These are phyloP conservation scores for Solanum hybrid DNA, from an alignment of 305 asterid species.

Conservation along the genomic window DNA sequence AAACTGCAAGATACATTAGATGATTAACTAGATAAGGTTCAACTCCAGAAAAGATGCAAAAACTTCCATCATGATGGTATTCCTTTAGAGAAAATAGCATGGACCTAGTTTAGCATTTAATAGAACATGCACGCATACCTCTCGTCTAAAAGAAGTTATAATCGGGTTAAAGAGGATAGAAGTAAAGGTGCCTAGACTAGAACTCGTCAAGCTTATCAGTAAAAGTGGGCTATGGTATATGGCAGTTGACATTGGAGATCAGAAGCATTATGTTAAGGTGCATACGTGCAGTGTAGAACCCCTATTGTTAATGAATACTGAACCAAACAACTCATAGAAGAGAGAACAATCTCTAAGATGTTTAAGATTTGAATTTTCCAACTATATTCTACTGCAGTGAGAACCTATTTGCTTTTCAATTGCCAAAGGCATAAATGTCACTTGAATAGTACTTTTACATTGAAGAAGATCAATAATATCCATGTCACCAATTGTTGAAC, in stretches of 20 bases:
- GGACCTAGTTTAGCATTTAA: not conserved
- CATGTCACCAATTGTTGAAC: not conserved
- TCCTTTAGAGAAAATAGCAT: not conserved
- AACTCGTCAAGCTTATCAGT: not conserved
- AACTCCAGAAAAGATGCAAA: not conserved
- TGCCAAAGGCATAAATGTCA: not conserved
- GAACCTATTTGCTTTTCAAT: not conserved
- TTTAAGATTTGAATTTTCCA: not conserved
- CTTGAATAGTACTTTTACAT: not conserved
- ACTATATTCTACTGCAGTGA: not conserved
- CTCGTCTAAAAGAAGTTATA: not conserved
- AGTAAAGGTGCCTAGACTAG: not conserved
- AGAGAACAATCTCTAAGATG: not conserved
- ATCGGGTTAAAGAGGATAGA: not conserved
- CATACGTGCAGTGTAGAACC: not conserved
- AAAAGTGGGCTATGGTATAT: not conserved
- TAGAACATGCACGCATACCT: not conserved
- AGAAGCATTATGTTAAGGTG: not conserved
- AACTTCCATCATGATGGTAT: not conserved
- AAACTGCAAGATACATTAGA: slow-evolving; percentile 30
- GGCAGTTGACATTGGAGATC: not conserved
- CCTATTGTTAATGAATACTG: not conserved
- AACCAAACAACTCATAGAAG: not conserved
- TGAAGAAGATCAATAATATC: not conserved
- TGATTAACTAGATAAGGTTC: not conserved